Evolutionary conservation across 2,329 filamentous ascomycete species (phyloP).

Genomic region (Aspergillus sp.): DNA sequence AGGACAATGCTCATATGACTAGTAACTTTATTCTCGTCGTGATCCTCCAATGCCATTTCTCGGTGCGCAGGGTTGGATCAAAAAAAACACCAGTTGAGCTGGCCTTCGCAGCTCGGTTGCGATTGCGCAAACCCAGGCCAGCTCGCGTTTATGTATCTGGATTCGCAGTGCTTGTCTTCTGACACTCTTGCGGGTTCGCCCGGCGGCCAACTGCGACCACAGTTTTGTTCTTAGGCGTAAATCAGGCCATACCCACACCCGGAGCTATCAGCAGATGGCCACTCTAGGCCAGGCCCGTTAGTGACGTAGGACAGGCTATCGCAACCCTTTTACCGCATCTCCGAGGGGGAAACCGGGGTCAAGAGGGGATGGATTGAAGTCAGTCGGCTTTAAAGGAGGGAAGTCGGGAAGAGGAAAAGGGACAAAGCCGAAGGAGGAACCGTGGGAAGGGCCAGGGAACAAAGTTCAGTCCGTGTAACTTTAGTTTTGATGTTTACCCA

Average conservation of each 20-base stretch:
- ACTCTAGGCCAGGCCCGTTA: not conserved
- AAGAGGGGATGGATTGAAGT: not conserved
- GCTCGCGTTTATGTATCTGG: not conserved
- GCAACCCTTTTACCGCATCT: not conserved
- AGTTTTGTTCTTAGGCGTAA: not conserved
- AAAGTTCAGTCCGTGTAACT: not conserved
- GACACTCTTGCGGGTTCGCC: not conserved
- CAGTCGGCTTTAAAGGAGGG: not conserved
- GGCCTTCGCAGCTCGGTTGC: not conserved
- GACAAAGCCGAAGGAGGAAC: not conserved
- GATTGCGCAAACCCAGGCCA: not conserved
- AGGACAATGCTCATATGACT: conserved; percentile 39
- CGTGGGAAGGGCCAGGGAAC: not conserved
- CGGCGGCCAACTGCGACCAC: not conserved
- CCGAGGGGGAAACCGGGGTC: too few species aligned
- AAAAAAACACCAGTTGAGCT: not conserved
- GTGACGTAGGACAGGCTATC: not conserved
- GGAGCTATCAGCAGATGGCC: not conserved
- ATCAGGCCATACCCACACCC: not conserved
- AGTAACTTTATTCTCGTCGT: conserved; percentile 25
- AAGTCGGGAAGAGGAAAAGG: not conserved
- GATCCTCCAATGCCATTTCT: conserved; percentile 27
- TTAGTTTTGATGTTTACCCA: not conserved
- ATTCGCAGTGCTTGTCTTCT: not conserved
- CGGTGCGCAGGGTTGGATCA: conserved; percentile 2